Evolutionary conservation across 305 asterid species (phyloP).

Genomic region (Fraxinus velutina): DNA sequence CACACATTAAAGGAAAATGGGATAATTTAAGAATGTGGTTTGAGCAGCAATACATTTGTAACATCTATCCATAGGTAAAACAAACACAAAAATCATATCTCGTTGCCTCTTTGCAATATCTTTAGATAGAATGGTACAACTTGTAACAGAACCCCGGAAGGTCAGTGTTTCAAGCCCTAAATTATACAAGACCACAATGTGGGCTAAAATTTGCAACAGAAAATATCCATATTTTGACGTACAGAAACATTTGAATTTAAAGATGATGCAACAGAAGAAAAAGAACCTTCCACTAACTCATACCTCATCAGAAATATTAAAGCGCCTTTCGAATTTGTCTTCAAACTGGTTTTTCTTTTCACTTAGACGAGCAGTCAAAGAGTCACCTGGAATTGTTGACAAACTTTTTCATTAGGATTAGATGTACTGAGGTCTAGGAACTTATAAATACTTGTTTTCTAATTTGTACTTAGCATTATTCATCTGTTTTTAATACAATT

Average conservation of each 20-base stretch:
- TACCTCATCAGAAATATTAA: constrained; percentile 72
- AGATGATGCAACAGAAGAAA: constrained; percentile 12
- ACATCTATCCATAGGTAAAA: constrained; percentile 1
- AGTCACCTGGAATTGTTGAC: constrained; percentile 50
- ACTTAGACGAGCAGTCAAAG: constrained; percentile 53
- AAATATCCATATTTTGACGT: constrained; percentile 14
- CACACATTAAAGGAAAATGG: not conserved
- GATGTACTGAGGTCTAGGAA: not conserved
- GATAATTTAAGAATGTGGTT: constrained; percentile 2
- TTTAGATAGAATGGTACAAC: not conserved
- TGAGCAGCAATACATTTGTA: constrained; percentile 6
- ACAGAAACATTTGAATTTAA: constrained; percentile 7
- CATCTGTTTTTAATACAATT: not conserved
- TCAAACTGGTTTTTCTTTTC: constrained; percentile 73
- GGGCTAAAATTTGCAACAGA: not conserved
- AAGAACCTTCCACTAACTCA: constrained; percentile 11
- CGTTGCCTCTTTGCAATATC: constrained; percentile 2
- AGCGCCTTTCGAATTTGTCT: constrained; percentile 57
- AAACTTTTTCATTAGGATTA: constrained; percentile 17
- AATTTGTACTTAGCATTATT: not conserved
- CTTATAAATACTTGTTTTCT: not conserved
- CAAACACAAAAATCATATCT: constrained; percentile 17
- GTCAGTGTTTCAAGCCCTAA: not conserved
- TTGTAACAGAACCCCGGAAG: not conserved
- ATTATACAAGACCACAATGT: not conserved